Percentiles rank a stretch among this genome's conserved stretches.
These are phyloP conservation scores for Trichoderma pleuroti DNA, from an alignment of 2,329 filamentous ascomycete genomes.

Conservation along the genomic window DNA sequence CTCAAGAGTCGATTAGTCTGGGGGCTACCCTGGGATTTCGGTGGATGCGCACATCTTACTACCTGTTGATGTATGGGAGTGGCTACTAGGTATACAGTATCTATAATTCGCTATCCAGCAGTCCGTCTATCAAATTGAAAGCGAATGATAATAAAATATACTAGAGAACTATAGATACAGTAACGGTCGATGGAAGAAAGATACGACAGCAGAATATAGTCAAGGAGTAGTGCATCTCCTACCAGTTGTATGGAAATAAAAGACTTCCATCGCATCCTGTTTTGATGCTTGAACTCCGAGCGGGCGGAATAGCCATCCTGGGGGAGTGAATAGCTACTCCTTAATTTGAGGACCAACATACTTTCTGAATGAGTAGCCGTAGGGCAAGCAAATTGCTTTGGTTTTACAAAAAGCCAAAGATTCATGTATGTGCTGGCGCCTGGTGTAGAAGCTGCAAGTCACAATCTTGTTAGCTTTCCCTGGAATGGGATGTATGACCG, in stretches of 20 bases:
- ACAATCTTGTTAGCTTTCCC: background rate
- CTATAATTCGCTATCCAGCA: too few relatives aligned
- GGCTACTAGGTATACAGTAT: background rate
- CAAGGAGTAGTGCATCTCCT: too few relatives aligned
- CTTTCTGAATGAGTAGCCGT: accelerated
- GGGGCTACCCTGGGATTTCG: background rate
- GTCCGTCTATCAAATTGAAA: background rate
- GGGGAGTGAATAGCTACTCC: background rate
- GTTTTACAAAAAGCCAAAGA: background rate
- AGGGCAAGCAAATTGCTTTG: background rate
- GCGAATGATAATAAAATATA: background rate
- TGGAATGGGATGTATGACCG: too few relatives aligned
- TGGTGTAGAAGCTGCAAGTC: background rate
- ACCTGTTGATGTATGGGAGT: background rate
- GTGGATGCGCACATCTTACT: background rate
- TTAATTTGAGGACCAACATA: background rate
- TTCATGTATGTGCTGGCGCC: background rate
- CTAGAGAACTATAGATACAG: too few relatives aligned
- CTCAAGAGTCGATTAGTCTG: background rate
- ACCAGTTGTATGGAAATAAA: background rate
- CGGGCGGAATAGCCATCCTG: background rate
- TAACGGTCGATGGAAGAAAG: too few relatives aligned
- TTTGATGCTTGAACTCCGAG: background rate
- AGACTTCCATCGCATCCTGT: background rate
- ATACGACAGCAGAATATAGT: too few relatives aligned